Percentiles rank a stretch among this genome's conserved stretches.
Conservation (phyloP, 768 basidiomycete genomes). For the Hortiboletus flavorubellus region DNA sequence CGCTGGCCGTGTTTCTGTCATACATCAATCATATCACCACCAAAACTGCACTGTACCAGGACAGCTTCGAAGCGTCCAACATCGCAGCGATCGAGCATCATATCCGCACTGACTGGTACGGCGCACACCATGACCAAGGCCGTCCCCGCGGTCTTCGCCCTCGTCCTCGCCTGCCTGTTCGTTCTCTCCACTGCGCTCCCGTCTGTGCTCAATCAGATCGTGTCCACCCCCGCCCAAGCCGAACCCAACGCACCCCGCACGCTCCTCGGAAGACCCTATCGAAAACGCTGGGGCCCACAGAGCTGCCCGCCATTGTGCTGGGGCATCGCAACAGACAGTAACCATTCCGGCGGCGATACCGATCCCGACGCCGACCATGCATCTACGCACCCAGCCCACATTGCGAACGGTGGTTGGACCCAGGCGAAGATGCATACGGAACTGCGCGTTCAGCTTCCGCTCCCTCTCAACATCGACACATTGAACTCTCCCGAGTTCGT, state of each 20-base stretch:
- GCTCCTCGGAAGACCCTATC: slow-evolving; percentile 15
- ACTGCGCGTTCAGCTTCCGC: background rate
- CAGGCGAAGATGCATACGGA: background rate
- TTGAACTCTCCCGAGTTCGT: background rate
- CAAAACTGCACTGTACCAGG: background rate
- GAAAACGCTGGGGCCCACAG: background rate
- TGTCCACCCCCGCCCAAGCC: background rate
- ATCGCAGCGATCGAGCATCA: background rate
- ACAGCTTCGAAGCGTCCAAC: background rate
- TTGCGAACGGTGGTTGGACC: background rate
- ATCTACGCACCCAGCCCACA: background rate
- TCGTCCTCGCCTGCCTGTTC: slow-evolving; percentile 13
- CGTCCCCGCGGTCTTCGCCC: background rate
- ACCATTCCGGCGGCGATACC: background rate
- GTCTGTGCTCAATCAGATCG: background rate
- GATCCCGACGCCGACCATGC: background rate
- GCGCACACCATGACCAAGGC: slow-evolving; percentile 4
- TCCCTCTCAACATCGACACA: slow-evolving; percentile 5
- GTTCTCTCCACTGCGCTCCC: slow-evolving; percentile 11
- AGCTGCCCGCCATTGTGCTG: background rate
- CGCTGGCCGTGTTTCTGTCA: slow-evolving; percentile 13
- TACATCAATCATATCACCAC: background rate
- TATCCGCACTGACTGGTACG: background rate
- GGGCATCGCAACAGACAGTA: background rate
- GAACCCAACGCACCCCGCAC: slow-evolving; percentile 9